Evolutionary conservation across 805 yeast species (phyloP), one percentile per base, ranked within the genome.

Genomic region (Ogataea paraovalis): DNA sequence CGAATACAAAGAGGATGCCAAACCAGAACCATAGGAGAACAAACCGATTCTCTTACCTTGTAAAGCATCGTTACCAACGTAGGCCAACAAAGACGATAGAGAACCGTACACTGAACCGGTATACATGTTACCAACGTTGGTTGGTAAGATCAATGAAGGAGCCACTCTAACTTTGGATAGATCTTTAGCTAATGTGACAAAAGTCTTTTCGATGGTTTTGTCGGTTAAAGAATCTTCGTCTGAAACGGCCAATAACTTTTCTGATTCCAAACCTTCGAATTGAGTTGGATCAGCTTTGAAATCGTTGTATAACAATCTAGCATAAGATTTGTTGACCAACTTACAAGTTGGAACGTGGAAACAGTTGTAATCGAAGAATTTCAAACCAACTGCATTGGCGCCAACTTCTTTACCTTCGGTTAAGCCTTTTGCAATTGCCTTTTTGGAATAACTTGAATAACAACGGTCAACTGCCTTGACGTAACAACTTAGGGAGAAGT

Each of bases 321-420:
- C 99, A 67, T 80, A 94, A 7, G 96, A 87, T 75, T 94, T 94
- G 61, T 83, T 72, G 51, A 94, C 98, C 62, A 91, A 79, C 75
- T 94, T 94, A 75, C 99, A 92, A 53, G 94, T 94, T 66, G 99
- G 99, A 46, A 90, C 97, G 69, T 94, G 99, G 91, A 94, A 94
- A 34, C 90, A 92, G 62, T 87, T 85, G 78, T 86, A 94, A 71
- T 89, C 97, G 65, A 94, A 94, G 64, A 77, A 76, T 51, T 82
- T 73, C 43, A 88, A 75, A 55, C 90, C 89, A 55, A 82, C 86
- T 45, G 79, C 74, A 56, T 75, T 71, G 58, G 76, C 68, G 58
- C 78, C 73, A 57, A 78, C 60, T 56, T 71, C 65, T 57, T 54
- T 65, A 55, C 66, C 70, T 47, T 65, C 54, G 46, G 70, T 71